Percentiles rank a stretch among this genome's conserved stretches.
Conservation (phyloP, 306 rosid genomes). For the Citrullus amarus region DNA sequence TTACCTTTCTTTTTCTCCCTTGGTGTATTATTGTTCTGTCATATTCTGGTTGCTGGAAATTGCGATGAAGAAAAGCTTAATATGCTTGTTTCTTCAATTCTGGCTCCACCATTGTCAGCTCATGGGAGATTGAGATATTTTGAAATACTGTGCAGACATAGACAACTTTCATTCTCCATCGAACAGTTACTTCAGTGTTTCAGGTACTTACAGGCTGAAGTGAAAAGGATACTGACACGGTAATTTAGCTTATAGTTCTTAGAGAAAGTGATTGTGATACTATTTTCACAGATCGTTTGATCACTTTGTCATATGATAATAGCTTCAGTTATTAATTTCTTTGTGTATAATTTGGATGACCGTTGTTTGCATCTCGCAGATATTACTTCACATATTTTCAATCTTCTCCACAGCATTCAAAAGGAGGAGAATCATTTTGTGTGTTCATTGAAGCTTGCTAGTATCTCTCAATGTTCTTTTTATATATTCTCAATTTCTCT, state of each 20-base stretch:
- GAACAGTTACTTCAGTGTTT: background rate
- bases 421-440: background rate
- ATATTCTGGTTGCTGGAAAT: background rate
- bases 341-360: background rate
- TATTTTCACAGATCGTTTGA: background rate
- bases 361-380: background rate
- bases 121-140: background rate
- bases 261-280: background rate
- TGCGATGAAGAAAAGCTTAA: background rate
- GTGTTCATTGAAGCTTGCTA: background rate
- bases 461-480: background rate
- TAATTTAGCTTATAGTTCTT: background rate
- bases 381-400: background rate
- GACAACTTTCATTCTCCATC: background rate
- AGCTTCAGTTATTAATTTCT: background rate
- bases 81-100: background rate
- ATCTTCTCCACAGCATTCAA: background rate
- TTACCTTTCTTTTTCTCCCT: background rate
- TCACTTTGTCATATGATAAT: background rate
- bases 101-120: background rate
- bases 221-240: background rate
- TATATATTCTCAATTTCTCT: background rate
- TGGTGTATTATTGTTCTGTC: background rate
- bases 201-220: background rate
- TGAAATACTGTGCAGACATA: background rate